Percentiles rank a stretch among this genome's conserved stretches.
phyloP scores from a whole-genome alignment of 2,329 filamentous ascomycete genomes.

The Apiospora kogelbergensis region DNA sequence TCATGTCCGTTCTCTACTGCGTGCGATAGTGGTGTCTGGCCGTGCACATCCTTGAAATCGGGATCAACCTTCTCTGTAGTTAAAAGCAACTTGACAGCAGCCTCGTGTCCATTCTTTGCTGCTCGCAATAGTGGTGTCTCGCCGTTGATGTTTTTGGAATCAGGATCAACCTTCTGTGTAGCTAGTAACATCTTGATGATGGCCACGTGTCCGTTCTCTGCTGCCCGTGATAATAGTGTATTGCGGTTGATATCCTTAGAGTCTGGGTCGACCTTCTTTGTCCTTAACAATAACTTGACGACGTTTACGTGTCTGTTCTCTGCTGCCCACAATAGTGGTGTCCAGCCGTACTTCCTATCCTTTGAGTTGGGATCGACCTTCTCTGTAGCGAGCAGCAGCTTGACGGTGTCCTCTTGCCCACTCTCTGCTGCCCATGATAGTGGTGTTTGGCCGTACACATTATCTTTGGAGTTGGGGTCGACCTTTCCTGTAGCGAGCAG shows the following conservation, averaged over 20 bases:
- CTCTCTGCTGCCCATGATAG: neutral
- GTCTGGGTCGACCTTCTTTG: neutral
- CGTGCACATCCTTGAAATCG: neutral
- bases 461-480: conserved; percentile 6
- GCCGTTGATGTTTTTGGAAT: neutral
- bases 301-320: neutral
- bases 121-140: neutral
- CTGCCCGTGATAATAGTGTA: neutral
- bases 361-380: neutral
- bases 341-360: neutral
- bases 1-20: neutral
- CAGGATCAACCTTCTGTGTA: neutral
- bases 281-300: neutral
- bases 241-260: neutral
- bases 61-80: conserved; percentile 3
- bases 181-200: conserved; percentile 5
- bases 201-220: neutral
- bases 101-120: neutral
- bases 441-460: neutral
- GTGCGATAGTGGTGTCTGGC: neutral
- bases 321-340: conserved; percentile 7
- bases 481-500: neutral
- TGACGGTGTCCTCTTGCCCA: neutral
- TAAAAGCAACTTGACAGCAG: neutral
- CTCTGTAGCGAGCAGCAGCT: neutral